phyloP scores from a whole-genome alignment of 2,329 filamentous ascomycete genomes.

The Aspergillus tanneri region DNA sequence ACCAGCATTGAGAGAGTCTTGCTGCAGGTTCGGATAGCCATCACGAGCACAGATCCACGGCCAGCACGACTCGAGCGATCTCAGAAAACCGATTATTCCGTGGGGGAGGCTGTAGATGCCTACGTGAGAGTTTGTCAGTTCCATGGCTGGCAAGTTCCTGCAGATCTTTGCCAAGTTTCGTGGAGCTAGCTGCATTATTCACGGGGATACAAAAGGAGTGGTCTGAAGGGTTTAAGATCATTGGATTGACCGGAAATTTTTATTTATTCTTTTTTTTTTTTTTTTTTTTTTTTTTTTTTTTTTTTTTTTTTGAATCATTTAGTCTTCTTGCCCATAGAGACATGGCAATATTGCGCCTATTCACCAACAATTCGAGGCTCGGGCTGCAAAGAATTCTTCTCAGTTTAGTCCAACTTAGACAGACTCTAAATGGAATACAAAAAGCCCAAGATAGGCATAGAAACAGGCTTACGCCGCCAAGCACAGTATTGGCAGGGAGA shows the following conservation, averaged over 20 bases:
- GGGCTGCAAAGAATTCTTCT: too few relatives aligned
- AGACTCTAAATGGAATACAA: neutral
- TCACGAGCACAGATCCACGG: constrained; percentile 65
- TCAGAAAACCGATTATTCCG: constrained; percentile 56
- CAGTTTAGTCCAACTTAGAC: neutral
- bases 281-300: neutral
- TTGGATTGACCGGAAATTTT: neutral
- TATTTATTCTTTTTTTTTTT: neutral
- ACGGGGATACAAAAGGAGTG: too few relatives aligned
- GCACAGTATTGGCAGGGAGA: neutral
- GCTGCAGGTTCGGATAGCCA: constrained; percentile 74
- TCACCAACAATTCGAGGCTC: too few relatives aligned
- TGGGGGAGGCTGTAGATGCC: constrained; percentile 70
- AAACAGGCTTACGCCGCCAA: neutral
- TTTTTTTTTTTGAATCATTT: neutral
- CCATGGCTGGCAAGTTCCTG: constrained; percentile 74
- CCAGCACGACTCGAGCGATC: constrained; percentile 65
- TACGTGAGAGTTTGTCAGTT: constrained; percentile 65
- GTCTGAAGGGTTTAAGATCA: neutral
- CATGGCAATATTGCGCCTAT: too few relatives aligned
- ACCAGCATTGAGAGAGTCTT: constrained; percentile 75
- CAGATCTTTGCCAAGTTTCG: constrained; percentile 56
- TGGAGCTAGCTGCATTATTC: too few relatives aligned
- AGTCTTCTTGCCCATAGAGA: too few relatives aligned
- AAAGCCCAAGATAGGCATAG: neutral